Conservation (phyloP, 768 basidiomycete species). For the Panaeolus papilionaceus region DNA sequence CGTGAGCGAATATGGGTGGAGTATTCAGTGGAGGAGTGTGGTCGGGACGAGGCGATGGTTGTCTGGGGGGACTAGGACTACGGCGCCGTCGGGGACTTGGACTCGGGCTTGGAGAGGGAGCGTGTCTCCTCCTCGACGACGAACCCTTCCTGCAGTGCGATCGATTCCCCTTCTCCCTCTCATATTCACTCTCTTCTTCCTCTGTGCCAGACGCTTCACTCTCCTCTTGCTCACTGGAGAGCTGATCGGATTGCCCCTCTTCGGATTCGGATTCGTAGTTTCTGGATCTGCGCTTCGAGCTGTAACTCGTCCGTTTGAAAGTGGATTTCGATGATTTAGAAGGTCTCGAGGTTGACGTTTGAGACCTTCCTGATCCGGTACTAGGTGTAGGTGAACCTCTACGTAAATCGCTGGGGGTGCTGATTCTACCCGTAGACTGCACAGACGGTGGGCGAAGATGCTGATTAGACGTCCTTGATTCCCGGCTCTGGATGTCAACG, state of each 20-base stretch:
- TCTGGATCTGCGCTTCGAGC: background rate
- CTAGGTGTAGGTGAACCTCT: background rate
- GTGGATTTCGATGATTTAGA: conserved; percentile 1
- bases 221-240: background rate
- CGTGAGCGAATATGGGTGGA: background rate
- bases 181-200: conserved; percentile 7
- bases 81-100: no score
- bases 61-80: conserved; percentile 1
- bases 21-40: background rate
- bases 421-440: background rate
- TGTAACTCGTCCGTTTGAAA: background rate
- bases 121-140: no score
- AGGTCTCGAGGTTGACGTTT: background rate
- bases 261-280: conserved; percentile 14
- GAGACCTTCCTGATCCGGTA: background rate
- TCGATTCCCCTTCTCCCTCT: background rate
- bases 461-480: background rate
- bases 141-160: no score
- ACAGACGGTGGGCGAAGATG: background rate
- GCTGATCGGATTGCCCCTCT: background rate
- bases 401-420: background rate
- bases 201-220: background rate
- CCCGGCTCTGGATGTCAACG: background rate
- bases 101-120: no score
- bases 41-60: background rate